Base-by-base conservation (phyloP, 345 rosid species). In the Schrenkiella parvula region DNA sequence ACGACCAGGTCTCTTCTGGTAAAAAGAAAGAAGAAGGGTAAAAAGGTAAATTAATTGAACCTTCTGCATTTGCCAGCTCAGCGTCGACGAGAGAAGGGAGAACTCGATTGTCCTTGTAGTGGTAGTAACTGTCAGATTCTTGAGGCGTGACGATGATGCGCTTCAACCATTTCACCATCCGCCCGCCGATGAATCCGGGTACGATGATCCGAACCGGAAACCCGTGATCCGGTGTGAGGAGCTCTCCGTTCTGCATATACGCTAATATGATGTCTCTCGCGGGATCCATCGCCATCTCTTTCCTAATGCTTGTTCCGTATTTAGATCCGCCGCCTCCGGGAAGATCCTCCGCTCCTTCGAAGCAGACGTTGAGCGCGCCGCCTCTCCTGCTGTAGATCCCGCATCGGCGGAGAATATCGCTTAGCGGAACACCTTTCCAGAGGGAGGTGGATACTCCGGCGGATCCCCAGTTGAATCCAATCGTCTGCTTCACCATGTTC, bases 321-420 rank as follows among this genome's bases (percentile, higher is more conserved):
- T 91, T 93, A 71, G 95, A 88, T 57, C 96, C 97, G 0, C 96
- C 97, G 14, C 95, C 99, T 1, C 97, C 97, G 5, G 99, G 97
- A 54, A 95, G 77, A 77, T 89, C 95, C 82, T 95, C 97, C 0
- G 86, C 93, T 4, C 97, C 99, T 81, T 95, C 99, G 42, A 95
- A 95, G 64, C 97, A 95, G 41, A 91, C 99, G 57, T 87, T 84
- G 10, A 87, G 72, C 11, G 95, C 99, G 2, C 96, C 90, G 1
- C 76, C 63, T 79, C 79, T 82, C 8, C 89, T 76, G 63, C 88
- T 82, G 42, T 68, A 66, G 68, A 89, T 78, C 29, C 98, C 97
- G 51, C 95, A 91, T 39, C 89, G 79, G 42, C 85, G 84, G 57
- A 93, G 88, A 47, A 91, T 83, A 8, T 83, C 82, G 4, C 80